A percentile compares a stretch with the other conserved stretches of the same genome.
Conservation (phyloP, 2,329 filamentous ascomycete species). For the Clonostachys solani region DNA sequence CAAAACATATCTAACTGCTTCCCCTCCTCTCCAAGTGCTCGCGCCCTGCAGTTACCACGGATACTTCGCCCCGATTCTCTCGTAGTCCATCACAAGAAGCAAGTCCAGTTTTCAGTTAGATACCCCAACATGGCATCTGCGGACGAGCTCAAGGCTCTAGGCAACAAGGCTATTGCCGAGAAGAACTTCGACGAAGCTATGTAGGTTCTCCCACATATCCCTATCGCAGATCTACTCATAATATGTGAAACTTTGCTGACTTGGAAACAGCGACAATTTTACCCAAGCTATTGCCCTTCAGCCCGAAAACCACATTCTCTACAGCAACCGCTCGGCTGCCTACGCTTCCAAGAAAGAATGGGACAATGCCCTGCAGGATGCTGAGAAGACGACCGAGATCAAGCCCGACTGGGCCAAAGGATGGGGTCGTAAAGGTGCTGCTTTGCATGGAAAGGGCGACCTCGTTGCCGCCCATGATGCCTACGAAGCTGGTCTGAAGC, state of each 20-base stretch:
- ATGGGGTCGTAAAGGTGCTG: constrained; percentile 89
- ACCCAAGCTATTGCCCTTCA: constrained; percentile 87
- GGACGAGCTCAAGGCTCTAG: constrained; percentile 88
- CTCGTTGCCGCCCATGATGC: constrained; percentile 82
- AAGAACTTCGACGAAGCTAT: constrained; percentile 96
- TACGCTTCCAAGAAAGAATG: constrained; percentile 90
- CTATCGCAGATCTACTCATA: background rate
- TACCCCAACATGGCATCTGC: constrained; percentile 47
- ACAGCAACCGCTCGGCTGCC: constrained; percentile 89
- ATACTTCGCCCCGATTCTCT: background rate
- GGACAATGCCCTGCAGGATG: constrained; percentile 79
- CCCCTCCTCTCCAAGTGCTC: background rate
- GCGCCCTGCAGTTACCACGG: background rate
- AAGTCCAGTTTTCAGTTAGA: too few species aligned
- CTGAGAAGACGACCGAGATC: constrained; percentile 86
- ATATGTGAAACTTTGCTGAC: constrained; percentile 7
- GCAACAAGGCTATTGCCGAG: constrained; percentile 96
- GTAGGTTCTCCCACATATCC: constrained; percentile 50
- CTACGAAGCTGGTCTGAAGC: constrained; percentile 90
- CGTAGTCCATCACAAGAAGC: background rate
- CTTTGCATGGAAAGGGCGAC: constrained; percentile 83
- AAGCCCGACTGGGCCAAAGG: constrained; percentile 99
- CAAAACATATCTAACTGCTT: background rate
- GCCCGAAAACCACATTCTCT: constrained; percentile 90
- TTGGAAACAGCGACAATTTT: constrained; percentile 73